Conservation (phyloP, 768 basidiomycete species). For the Boletellus emodensis region DNA sequence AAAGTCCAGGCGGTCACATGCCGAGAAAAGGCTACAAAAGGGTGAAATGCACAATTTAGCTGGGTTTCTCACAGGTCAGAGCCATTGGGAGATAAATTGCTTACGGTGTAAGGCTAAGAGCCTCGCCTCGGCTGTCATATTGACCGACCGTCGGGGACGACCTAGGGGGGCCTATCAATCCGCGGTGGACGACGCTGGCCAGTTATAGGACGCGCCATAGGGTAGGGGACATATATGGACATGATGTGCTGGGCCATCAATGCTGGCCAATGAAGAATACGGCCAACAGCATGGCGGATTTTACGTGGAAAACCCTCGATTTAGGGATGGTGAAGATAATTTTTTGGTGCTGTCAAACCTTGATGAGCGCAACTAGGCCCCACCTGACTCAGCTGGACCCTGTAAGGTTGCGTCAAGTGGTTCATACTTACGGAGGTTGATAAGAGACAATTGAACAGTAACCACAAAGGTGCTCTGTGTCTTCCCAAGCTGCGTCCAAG, state of each 20-base stretch:
- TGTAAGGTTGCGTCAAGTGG: conserved; percentile 18
- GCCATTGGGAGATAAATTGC: background rate
- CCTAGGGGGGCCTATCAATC: no score
- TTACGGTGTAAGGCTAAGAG: background rate
- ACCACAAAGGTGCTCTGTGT: conserved; percentile 12
- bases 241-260: background rate
- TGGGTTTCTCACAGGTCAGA: conserved; percentile 5
- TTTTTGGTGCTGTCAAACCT: conserved; percentile 26
- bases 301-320: conserved; percentile 20
- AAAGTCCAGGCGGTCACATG: conserved; percentile 16
- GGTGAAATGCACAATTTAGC: conserved; percentile 1
- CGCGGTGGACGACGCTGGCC: background rate
- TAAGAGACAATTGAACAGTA: conserved; percentile 19
- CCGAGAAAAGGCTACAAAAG: conserved; percentile 12
- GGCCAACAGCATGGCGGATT: conserved; percentile 9
- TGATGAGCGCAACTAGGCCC: conserved; percentile 18
- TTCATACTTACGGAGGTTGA: conserved; percentile 22
- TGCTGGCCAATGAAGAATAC: background rate
- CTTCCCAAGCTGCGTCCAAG: conserved; percentile 12
- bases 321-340: conserved; percentile 17
- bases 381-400: conserved; percentile 23
- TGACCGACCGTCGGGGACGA: background rate
- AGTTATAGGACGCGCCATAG: conserved; percentile 7
- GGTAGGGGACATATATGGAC: conserved; percentile 17
- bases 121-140: background rate